Percentiles rank a stretch among this genome's conserved stretches.
Conservation (phyloP, 805 yeast genomes). For the Millerozyma acaciae region DNA sequence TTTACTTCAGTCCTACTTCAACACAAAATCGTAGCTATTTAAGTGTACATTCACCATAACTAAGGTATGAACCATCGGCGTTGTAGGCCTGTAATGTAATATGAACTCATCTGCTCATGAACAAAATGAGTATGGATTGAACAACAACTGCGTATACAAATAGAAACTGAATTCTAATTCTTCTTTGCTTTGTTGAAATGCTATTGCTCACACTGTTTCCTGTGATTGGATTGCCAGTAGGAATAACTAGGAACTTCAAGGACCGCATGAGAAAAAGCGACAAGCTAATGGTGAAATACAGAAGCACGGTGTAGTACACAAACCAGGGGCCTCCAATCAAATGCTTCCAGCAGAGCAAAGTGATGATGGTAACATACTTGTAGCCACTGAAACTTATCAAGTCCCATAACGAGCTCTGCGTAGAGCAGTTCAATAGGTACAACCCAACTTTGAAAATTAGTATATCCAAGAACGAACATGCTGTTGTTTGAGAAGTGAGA, state of each 20-base stretch:
- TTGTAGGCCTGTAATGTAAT: no score
- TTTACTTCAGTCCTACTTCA: no score
- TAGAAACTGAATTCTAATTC: constrained; percentile 80
- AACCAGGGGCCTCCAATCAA: constrained; percentile 33
- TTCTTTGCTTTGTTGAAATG: constrained; percentile 63
- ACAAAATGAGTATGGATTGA: constrained; percentile 73
- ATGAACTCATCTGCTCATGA: constrained; percentile 42
- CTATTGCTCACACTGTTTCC: constrained; percentile 47
- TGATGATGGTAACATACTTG: constrained; percentile 79
- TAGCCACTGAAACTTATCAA: constrained; percentile 88
- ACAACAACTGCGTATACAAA: constrained; percentile 79
- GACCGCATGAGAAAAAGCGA: constrained; percentile 64
- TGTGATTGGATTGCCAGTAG: constrained; percentile 40
- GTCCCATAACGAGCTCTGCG: constrained; percentile 67
- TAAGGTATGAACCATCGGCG: no score
- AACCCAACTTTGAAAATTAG: constrained; percentile 74
- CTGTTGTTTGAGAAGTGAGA: constrained; percentile 80
- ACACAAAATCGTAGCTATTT: no score
- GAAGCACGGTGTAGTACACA: constrained; percentile 31
- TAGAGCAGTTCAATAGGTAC: constrained; percentile 68
- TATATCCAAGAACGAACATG: constrained; percentile 75
- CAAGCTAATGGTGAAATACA: constrained; percentile 42
- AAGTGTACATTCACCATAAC: no score
- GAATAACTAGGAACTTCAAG: constrained; percentile 62
- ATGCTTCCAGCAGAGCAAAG: constrained; percentile 51